Percentiles rank a stretch among this genome's conserved stretches.
Conservation (phyloP, 2,329 filamentous ascomycete genomes). For the Nectriaceae sp. region DNA sequence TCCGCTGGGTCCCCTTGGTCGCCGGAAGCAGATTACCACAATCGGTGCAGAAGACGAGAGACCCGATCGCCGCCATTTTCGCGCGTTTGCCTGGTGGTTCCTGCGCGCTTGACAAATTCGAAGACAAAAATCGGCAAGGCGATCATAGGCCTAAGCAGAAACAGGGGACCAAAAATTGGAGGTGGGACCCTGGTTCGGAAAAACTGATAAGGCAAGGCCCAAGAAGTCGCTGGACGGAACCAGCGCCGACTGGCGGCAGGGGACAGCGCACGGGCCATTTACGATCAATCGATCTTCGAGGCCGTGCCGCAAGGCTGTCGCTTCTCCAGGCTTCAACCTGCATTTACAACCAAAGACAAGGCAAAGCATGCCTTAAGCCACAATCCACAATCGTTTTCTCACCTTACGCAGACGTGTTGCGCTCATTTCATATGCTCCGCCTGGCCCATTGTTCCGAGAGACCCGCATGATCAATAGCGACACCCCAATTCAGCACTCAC, state of each 20-base stretch:
- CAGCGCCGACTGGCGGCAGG: constrained; percentile 25
- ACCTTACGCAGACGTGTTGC: not conserved
- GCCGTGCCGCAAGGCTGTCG: constrained; percentile 29
- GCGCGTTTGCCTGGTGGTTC: not conserved
- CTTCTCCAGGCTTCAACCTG: constrained; percentile 23
- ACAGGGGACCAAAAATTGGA: constrained; percentile 7
- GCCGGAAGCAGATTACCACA: constrained; percentile 89
- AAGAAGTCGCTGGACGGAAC: constrained; percentile 22
- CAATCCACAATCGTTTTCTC: constrained; percentile 20
- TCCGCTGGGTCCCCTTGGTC: constrained; percentile 74
- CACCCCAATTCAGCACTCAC: constrained; percentile 5
- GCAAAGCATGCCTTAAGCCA: constrained; percentile 25
- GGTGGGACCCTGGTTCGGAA: constrained; percentile 25
- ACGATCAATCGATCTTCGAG: constrained; percentile 19
- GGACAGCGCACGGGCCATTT: constrained; percentile 20
- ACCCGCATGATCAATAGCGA: constrained; percentile 8
- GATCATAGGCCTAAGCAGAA: constrained; percentile 23
- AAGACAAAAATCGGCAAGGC: constrained; percentile 26
- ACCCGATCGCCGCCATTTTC: constrained; percentile 84
- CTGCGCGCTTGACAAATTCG: constrained; percentile 11
- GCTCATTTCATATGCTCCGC: constrained; percentile 1
- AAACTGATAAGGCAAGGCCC: constrained; percentile 31
- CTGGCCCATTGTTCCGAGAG: constrained; percentile 5
- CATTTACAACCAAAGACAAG: constrained; percentile 8
- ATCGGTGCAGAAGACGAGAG: constrained; percentile 88